Evolutionary conservation across 352 stramenopile species (phyloP), one percentile per base, ranked within the genome.

Genomic region (Phytophthora pluvialis): DNA sequence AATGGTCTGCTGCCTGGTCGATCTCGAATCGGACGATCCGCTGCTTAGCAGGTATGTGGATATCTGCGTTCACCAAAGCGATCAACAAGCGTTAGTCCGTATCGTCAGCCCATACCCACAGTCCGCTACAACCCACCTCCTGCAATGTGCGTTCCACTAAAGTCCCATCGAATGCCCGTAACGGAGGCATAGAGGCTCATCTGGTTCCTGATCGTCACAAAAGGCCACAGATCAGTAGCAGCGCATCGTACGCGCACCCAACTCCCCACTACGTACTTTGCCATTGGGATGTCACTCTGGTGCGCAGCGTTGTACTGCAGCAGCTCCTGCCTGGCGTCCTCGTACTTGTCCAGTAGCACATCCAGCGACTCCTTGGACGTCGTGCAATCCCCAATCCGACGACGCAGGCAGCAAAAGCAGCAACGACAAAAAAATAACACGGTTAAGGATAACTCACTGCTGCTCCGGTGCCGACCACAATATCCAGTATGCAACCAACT

Each of bases 151-250:
- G 62, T 29, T 13, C 64, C 72, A n/a, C 65, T 81, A 40, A 92
- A 89, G 42, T 91, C 79, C 83, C 83, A 94, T 61, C 88, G 89
- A 75, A 94, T 94, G 35, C 85, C 83, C 5, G 83, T 92, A 11
- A 92, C 70, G 5, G 81, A 81, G 3, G 85, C 85, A 36, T 89
- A 91, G 18, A 94, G 62, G 25, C 81, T 87, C 81, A 94, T 92
- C 52, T 89, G 80, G 47, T 90, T 86, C 46, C 85, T 94, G 44
- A 40, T 54, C 25, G 46, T 31, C 29, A 58, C 45, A 51, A 60
- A 38, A 45, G 5, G 2, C 26, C n/a, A 31, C 3, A 45, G 12
- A n/a, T 38, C 31, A 60, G 15, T 10, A 58, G 5, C 8, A 44
- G 26, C 36, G 44, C 11, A 13, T 16, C 25, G 9, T 57, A 36